Base-by-base conservation (phyloP, 1,284 basidiomycete genomes). In the Singerocomus rubriflavus region DNA sequence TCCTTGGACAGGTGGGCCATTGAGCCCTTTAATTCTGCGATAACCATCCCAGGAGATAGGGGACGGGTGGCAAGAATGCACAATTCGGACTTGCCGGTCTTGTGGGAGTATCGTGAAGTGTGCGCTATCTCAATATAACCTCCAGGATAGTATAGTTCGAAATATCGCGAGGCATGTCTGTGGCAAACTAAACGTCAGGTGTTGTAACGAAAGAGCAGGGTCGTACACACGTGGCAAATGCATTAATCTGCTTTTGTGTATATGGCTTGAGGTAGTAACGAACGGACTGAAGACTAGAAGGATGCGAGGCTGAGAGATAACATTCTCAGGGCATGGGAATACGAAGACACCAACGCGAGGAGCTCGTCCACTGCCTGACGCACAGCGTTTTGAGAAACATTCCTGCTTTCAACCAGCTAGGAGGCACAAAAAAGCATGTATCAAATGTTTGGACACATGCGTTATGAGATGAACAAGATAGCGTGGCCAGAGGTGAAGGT, bases 71-170 rank as follows among this genome's bases (percentile, higher is more conserved):
- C 92, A 52, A 94, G 77, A 33, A 96, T 93, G 63, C 90, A 94
- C 7, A 96, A 74, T 65, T 96, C 93, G 31, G 89, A 88, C 70
- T 93, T 93, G 58, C 88, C 88, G n/a, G 90, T 92, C 53, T 79
- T 79, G 69, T 88, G 82, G 27, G 86, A 82, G 65, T 93, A 93
- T 26, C 91, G 80, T 30, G 87, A 86, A 0, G 91, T 93, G 67
- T 91, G 88, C 12, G 90, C 85, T 57, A 93, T 91, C 68, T 93
- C 90, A 58, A 93, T 90, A 50, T 79, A 84, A 45, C 88, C 86
- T n/a, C 79, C 77, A 32, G 90, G 87, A 57, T 87, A 75, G 66
- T 91, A 91, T 35, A 93, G 78, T 65, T 91, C 86, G 61, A 91
- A 84, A 70, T 93, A 93, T 38, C 90, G 88, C 43, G 85, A 89